Evolutionary conservation across 2,329 filamentous ascomycete genomes (phyloP).

Genomic region (Bipolaris cookei): DNA sequence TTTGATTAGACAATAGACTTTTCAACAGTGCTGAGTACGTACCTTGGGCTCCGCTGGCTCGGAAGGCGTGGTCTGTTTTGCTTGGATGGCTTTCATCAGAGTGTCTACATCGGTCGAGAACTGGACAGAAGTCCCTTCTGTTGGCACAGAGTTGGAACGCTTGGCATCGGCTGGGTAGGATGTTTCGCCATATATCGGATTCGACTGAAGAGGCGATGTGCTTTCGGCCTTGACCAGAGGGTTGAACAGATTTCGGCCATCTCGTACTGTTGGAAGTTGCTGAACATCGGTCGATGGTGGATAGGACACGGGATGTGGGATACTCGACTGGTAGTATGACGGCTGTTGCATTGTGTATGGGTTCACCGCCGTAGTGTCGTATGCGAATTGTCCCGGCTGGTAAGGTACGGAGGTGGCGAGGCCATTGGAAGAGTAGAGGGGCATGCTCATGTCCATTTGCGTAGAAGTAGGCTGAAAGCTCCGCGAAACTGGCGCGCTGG

Average conservation of each 20-base stretch:
- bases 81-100: slow-evolving; percentile 87
- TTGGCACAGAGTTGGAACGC: slow-evolving; percentile 54
- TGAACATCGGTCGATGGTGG: slow-evolving; percentile 29
- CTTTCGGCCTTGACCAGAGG: slow-evolving; percentile 54
- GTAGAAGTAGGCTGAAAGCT: slow-evolving; percentile 40
- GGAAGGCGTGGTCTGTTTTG: slow-evolving; percentile 59
- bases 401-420: slow-evolving; percentile 44
- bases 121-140: slow-evolving; percentile 56
- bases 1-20: slow-evolving; percentile 2
- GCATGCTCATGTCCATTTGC: slow-evolving; percentile 46
- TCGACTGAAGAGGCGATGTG: slow-evolving; percentile 52
- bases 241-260: slow-evolving; percentile 38
- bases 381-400: slow-evolving; percentile 46
- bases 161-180: slow-evolving; percentile 49
- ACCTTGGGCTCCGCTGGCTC: slow-evolving; percentile 41
- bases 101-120: slow-evolving; percentile 86
- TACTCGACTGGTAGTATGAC: slow-evolving; percentile 36
- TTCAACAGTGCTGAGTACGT: slow-evolving; percentile 17
- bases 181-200: slow-evolving; percentile 47
- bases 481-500: slow-evolving; percentile 36
- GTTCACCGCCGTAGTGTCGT: slow-evolving; percentile 43
- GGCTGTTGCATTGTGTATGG: slow-evolving; percentile 47
- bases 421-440: slow-evolving; percentile 40
- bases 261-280: slow-evolving; percentile 36
- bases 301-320: slow-evolving; percentile 40